Evolutionary conservation across 306 rosid genomes (phyloP).

Genomic region (Cucurbita ficifolia): DNA sequence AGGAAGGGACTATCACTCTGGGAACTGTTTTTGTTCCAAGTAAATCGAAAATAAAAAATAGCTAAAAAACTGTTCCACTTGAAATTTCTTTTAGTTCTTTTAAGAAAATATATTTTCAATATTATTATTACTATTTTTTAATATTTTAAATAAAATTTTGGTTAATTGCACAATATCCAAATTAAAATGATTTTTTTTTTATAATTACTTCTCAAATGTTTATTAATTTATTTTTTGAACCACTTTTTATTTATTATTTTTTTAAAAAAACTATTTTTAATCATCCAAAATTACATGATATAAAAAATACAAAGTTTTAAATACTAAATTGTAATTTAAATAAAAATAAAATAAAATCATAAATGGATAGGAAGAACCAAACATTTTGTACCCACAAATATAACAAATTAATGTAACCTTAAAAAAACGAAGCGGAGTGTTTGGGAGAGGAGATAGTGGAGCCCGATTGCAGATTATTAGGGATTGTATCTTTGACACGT

Average conservation of each 20-base stretch:
- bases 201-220: too few species aligned
- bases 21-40: not conserved
- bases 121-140: too few species aligned
- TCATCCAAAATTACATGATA: too few species aligned
- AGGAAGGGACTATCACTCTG: not conserved
- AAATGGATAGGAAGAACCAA: not conserved
- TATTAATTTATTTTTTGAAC: too few species aligned
- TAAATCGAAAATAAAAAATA: not conserved
- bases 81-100: too few species aligned
- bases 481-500: too few species aligned
- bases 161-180: too few species aligned
- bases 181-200: too few species aligned
- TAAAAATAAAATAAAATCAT: not conserved
- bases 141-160: too few species aligned
- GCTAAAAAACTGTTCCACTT: not conserved
- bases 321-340: not conserved
- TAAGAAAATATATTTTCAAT: too few species aligned
- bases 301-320: not conserved
- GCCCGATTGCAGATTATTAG: not conserved
- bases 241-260: too few species aligned
- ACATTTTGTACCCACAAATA: not conserved
- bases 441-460: not conserved
- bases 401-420: slow-evolving; percentile 6
- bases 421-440: not conserved
- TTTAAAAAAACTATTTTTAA: too few species aligned